Conservation (phyloP, 2,329 filamentous ascomycete species). For the Bipolaris victoriae region DNA sequence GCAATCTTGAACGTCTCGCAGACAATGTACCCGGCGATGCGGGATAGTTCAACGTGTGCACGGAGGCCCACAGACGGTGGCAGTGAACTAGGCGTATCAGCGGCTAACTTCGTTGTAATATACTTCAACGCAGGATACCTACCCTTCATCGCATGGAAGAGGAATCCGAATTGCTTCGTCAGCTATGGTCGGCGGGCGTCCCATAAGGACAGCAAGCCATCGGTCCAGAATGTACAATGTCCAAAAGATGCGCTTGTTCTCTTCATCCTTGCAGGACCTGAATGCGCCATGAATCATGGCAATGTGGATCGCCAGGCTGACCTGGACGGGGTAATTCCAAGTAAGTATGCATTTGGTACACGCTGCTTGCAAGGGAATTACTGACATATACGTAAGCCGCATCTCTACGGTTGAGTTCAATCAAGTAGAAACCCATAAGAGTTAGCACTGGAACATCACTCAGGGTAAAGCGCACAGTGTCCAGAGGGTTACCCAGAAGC, state of each 20-base stretch:
- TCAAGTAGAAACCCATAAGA: slow-evolving; percentile 37
- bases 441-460: slow-evolving; percentile 33
- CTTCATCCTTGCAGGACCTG: slow-evolving; percentile 25
- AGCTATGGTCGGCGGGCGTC: slow-evolving; percentile 32
- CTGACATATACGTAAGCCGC: slow-evolving; percentile 36
- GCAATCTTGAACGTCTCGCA: slow-evolving; percentile 36
- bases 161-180: slow-evolving; percentile 35
- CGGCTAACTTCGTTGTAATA: not conserved
- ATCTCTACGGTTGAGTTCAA: slow-evolving; percentile 39
- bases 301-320: slow-evolving; percentile 32
- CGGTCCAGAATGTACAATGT: slow-evolving; percentile 37
- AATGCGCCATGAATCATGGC: slow-evolving; percentile 36
- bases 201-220: slow-evolving; percentile 38
- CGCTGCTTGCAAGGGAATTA: not conserved
- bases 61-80: slow-evolving; percentile 31
- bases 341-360: not conserved
- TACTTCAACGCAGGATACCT: slow-evolving; percentile 11
- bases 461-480: slow-evolving; percentile 33
- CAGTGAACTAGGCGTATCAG: slow-evolving; percentile 25
- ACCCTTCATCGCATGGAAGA: slow-evolving; percentile 29
- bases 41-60: slow-evolving; percentile 32
- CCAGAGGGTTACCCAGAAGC: slow-evolving; percentile 35
- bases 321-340: not conserved
- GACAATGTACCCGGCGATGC: slow-evolving; percentile 34
- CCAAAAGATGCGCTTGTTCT: slow-evolving; percentile 31